phyloP scores from a whole-genome alignment of 2,329 filamentous ascomycete species.

The Aureobasidium vineae region DNA sequence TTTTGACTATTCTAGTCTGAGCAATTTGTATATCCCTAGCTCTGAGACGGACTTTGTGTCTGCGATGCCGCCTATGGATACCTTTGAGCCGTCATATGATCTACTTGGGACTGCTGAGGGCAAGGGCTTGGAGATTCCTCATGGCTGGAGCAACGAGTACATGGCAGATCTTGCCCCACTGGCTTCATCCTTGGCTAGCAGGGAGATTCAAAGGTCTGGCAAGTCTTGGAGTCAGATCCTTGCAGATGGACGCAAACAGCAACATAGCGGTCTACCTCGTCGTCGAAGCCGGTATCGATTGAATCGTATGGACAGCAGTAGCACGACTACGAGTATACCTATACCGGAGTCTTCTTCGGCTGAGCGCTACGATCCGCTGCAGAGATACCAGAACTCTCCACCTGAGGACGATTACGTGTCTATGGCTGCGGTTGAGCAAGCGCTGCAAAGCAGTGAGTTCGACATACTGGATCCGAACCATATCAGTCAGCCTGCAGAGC shows the following conservation, averaged over 20 bases:
- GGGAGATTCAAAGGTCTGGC: slow-evolving; percentile 9
- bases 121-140: slow-evolving; percentile 6
- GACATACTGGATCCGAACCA: neutral
- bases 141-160: slow-evolving; percentile 2
- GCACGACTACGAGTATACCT: neutral
- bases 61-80: neutral
- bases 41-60: slow-evolving; percentile 4
- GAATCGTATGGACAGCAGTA: neutral
- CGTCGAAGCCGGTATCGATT: slow-evolving; percentile 16
- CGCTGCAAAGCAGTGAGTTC: slow-evolving; percentile 42
- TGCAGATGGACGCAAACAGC: neutral
- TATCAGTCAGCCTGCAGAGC: neutral
- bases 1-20: slow-evolving; percentile 6
- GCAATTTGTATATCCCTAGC: neutral
- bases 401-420: slow-evolving; percentile 68
- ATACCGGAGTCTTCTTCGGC: slow-evolving; percentile 5
- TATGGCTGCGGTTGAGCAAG: slow-evolving; percentile 62
- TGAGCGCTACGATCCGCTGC: slow-evolving; percentile 38
- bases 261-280: slow-evolving; percentile 11
- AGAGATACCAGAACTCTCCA: slow-evolving; percentile 67
- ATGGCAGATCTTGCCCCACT: neutral
- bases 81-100: slow-evolving; percentile 5
- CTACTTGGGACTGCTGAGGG: slow-evolving; percentile 10
- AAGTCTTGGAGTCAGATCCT: slow-evolving; percentile 19
- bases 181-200: slow-evolving; percentile 8